Conservation (phyloP, 140 eudicot species). For the Anethum foeniculum region DNA sequence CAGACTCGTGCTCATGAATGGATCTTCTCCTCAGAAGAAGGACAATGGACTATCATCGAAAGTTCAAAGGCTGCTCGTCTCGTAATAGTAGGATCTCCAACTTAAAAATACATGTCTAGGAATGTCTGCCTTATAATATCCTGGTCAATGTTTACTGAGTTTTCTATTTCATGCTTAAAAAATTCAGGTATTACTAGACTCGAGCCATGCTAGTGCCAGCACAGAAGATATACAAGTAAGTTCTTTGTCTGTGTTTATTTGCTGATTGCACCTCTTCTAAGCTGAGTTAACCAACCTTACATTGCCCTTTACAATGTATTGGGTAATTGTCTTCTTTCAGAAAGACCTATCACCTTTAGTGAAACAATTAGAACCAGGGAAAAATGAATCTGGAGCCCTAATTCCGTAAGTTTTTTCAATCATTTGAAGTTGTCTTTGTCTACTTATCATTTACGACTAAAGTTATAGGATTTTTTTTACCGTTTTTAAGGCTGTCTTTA, state of each 20-base stretch:
- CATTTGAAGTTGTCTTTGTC: neutral
- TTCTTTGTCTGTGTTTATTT: slow-evolving; percentile 11
- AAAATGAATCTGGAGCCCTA: slow-evolving; percentile 42
- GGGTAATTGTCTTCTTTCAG: slow-evolving; percentile 30
- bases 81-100: slow-evolving; percentile 42
- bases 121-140: neutral
- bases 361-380: slow-evolving; percentile 63
- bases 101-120: neutral
- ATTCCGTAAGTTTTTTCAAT: slow-evolving; percentile 60
- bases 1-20: slow-evolving; percentile 84
- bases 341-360: slow-evolving; percentile 92
- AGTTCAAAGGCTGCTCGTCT: slow-evolving; percentile 91
- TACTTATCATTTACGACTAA: neutral
- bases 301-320: slow-evolving; percentile 5
- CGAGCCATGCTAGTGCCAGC: slow-evolving; percentile 48
- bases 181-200: slow-evolving; percentile 65
- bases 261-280: slow-evolving; percentile 1
- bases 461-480: neutral
- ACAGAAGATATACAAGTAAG: slow-evolving; percentile 76
- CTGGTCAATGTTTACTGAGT: neutral
- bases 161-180: neutral
- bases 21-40: slow-evolving; percentile 94
- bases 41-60: slow-evolving; percentile 89
- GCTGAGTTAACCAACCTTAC: neutral
- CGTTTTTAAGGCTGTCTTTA: neutral